These are phyloP conservation scores for Dentiscutata heterogama DNA, from an alignment of 371 early-diverging fungal species.

Conservation along the genomic window DNA sequence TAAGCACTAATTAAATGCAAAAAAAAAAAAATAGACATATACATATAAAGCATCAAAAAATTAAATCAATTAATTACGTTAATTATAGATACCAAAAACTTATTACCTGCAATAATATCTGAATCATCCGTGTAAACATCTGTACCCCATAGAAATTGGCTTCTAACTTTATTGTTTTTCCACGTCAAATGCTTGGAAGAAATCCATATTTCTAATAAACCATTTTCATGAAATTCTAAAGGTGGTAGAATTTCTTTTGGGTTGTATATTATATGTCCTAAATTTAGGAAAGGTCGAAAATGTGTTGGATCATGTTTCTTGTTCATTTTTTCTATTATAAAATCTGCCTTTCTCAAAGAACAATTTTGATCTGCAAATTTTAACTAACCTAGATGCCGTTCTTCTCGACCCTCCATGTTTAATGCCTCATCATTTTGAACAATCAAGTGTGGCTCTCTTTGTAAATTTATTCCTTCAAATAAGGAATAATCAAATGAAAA, in stretches of 20 bases:
- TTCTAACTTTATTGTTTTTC: conserved; percentile 64
- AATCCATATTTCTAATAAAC: conserved; percentile 65
- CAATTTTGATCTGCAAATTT: neutral
- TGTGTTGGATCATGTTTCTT: neutral
- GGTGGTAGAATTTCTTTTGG: conserved; percentile 62
- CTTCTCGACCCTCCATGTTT: conserved; percentile 42
- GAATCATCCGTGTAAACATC: conserved; percentile 91
- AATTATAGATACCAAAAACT: neutral
- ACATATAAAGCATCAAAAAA: too few relatives aligned
- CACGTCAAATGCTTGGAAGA: conserved; percentile 66
- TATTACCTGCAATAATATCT: conserved; percentile 82
- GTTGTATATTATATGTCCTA: conserved; percentile 64
- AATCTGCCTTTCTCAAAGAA: neutral
- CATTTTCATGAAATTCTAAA: conserved; percentile 63
- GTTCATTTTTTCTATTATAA: neutral
- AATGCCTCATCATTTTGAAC: conserved; percentile 42
- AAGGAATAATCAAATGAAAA: neutral
- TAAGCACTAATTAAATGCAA: conserved; percentile 55
- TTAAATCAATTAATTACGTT: too few relatives aligned
- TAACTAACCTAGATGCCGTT: conserved; percentile 28
- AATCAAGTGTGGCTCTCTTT: conserved; percentile 22
- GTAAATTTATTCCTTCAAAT: neutral
- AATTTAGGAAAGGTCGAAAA: neutral
- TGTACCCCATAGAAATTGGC: conserved; percentile 85
- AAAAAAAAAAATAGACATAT: neutral